phyloP scores from a whole-genome alignment of 768 basidiomycete genomes.

The Lepiota brunneoincarnata region DNA sequence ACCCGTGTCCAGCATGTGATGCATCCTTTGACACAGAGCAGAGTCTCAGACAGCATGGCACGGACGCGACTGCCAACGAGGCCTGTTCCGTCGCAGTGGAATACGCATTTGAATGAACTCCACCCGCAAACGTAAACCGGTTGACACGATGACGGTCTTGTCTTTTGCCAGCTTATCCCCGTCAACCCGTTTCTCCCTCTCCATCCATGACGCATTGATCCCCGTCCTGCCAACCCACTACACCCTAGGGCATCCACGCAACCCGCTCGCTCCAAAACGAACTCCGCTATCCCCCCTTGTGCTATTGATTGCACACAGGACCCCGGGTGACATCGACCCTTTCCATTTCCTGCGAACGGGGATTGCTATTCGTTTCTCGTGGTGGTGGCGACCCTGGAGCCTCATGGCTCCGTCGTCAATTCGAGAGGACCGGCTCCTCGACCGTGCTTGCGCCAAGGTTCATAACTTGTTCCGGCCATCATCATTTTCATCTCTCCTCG shows the following conservation, averaged over 20 bases:
- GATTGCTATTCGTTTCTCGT: not conserved
- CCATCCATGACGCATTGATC: not conserved
- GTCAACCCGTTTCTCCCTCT: not conserved
- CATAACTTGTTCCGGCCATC: slow-evolving; percentile 1
- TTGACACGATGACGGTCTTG: not conserved
- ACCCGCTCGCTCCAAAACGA: not conserved
- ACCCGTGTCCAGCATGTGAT: slow-evolving; percentile 77
- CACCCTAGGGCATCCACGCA: not conserved
- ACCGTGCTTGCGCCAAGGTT: not conserved
- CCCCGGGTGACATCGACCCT: slow-evolving; percentile 9
- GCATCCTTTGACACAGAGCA: slow-evolving; percentile 59
- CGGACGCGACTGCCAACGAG: slow-evolving; percentile 50
- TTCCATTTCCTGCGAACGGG: not conserved
- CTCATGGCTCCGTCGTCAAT: slow-evolving; percentile 5
- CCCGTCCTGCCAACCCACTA: not conserved
- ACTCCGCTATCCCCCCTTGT: not conserved
- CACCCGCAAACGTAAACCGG: slow-evolving; percentile 5
- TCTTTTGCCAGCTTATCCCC: not conserved
- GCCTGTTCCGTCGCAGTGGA: slow-evolving; percentile 74
- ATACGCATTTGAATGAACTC: slow-evolving; percentile 58
- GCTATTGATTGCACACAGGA: not conserved
- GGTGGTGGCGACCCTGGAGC: slow-evolving; percentile 5
- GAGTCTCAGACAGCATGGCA: slow-evolving; percentile 60
- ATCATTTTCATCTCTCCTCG: not conserved
- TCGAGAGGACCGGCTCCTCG: slow-evolving; percentile 10